Percentiles rank a stretch among this genome's conserved stretches.
Conservation (phyloP, 2,329 filamentous ascomycete species). For the Lecanicillium sp. region DNA sequence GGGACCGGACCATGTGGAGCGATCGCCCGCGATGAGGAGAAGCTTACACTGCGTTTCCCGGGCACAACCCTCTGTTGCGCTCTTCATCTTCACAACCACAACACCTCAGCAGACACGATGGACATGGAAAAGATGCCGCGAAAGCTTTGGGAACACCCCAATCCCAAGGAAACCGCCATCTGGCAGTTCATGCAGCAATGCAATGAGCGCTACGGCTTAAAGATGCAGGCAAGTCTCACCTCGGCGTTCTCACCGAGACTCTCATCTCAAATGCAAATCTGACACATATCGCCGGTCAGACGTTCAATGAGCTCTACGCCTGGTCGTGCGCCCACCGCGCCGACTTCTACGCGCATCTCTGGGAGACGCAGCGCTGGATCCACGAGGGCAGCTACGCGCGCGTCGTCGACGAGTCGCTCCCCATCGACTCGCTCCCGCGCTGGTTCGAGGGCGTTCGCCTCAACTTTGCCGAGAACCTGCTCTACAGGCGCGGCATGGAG, state of each 20-base stretch:
- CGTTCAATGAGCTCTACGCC: slow-evolving; percentile 62
- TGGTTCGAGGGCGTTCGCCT: slow-evolving; percentile 73
- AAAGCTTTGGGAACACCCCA: slow-evolving; percentile 63
- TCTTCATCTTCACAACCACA: not conserved
- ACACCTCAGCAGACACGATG: slow-evolving; percentile 20
- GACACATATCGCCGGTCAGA: slow-evolving; percentile 33
- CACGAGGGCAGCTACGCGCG: slow-evolving; percentile 52
- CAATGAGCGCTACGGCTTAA: slow-evolving; percentile 51
- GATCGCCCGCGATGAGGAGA: no score
- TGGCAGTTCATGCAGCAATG: slow-evolving; percentile 60
- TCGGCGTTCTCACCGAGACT: no score
- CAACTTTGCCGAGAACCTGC: slow-evolving; percentile 76
- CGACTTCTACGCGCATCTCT: slow-evolving; percentile 61
- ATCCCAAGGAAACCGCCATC: slow-evolving; percentile 57
- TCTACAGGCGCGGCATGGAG: slow-evolving; percentile 49
- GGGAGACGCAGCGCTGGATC: slow-evolving; percentile 54
- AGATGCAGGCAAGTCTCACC: slow-evolving; percentile 46
- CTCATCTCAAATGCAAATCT: not conserved
- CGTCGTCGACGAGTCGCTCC: slow-evolving; percentile 63
- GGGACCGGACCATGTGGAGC: no score
- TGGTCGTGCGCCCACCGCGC: slow-evolving; percentile 59
- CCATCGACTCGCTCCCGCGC: slow-evolving; percentile 64
- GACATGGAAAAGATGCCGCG: slow-evolving; percentile 37
- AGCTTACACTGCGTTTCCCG: no score
- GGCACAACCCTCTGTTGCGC: not conserved